Conservation (phyloP, 768 basidiomycete genomes). For the Suillus plorans region DNA sequence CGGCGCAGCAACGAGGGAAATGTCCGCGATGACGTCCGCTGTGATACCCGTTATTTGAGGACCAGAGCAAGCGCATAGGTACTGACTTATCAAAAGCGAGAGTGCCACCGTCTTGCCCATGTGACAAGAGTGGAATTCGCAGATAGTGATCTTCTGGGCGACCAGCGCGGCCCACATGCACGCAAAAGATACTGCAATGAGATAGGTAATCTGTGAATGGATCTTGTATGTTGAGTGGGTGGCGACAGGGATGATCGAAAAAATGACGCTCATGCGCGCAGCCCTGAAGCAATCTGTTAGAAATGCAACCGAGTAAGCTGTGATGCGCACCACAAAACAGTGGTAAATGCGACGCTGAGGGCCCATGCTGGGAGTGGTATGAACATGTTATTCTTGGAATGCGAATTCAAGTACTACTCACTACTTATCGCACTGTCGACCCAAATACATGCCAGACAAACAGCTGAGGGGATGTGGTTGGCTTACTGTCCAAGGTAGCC, state of each 20-base stretch:
- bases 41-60: not conserved
- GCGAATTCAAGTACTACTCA: constrained; percentile 8
- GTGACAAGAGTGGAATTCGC: constrained; percentile 3
- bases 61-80: not conserved
- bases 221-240: constrained; percentile 9
- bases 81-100: constrained; percentile 23
- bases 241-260: constrained; percentile 21
- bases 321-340: constrained; percentile 21
- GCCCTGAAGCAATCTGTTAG: constrained; percentile 16
- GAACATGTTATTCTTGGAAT: constrained; percentile 1
- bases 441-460: constrained; percentile 12
- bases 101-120: constrained; percentile 11
- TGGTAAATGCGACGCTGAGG: constrained; percentile 12
- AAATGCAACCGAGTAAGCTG: not conserved
- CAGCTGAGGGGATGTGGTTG: not conserved
- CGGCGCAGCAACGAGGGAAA: constrained; percentile 18
- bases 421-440: constrained; percentile 8
- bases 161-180: constrained; percentile 25
- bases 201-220: constrained; percentile 6
- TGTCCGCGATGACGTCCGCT: constrained; percentile 25
- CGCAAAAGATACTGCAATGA: constrained; percentile 16
- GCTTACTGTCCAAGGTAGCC: not conserved
- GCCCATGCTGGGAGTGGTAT: constrained; percentile 13
- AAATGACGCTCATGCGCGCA: constrained; percentile 24
- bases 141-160: constrained; percentile 15